Evolutionary conservation across 495 filamentous ascomycete species (phyloP).

Genomic region (Glarea lozoyensis): DNA sequence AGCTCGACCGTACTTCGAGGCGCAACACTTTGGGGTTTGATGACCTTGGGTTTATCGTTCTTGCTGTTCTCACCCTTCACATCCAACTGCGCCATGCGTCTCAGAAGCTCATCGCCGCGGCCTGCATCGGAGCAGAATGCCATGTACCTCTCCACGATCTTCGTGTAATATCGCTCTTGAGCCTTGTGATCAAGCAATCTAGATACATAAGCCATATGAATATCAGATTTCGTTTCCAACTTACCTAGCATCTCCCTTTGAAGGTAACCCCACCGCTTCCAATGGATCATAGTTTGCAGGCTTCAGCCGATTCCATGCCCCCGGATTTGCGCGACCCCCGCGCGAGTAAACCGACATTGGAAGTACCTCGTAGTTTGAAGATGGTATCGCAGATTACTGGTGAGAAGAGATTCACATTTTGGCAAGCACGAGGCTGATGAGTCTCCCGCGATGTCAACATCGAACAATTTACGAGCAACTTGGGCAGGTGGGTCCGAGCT

Average conservation of each 20-base stretch:
- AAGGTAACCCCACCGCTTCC: constrained; percentile 70
- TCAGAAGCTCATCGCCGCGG: constrained; percentile 58
- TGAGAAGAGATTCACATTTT: neutral
- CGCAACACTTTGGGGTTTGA: no score
- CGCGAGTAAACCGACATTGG: constrained; percentile 21
- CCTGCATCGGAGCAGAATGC: constrained; percentile 66
- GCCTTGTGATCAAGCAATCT: constrained; percentile 68
- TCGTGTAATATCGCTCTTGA: constrained; percentile 78
- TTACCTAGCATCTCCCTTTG: constrained; percentile 75
- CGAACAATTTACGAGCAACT: no score
- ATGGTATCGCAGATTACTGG: neutral
- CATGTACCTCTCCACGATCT: constrained; percentile 79
- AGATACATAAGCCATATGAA: constrained; percentile 7
- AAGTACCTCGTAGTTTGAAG: constrained; percentile 11
- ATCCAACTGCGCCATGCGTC: constrained; percentile 60
- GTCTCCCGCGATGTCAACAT: no score
- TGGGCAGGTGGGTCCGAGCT: no score
- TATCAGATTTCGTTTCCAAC: neutral
- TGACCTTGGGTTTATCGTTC: neutral
- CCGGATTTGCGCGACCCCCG: constrained; percentile 38
- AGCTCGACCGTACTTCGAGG: constrained; percentile 2
- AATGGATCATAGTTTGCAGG: constrained; percentile 62
- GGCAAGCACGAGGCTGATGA: constrained; percentile 4
- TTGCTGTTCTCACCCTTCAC: constrained; percentile 17
- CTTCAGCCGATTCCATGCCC: constrained; percentile 61